A percentile compares a stretch with the other conserved stretches of the same genome.
Conservation (phyloP, 139 green algal species). For the Chlorella vulgaris region DNA sequence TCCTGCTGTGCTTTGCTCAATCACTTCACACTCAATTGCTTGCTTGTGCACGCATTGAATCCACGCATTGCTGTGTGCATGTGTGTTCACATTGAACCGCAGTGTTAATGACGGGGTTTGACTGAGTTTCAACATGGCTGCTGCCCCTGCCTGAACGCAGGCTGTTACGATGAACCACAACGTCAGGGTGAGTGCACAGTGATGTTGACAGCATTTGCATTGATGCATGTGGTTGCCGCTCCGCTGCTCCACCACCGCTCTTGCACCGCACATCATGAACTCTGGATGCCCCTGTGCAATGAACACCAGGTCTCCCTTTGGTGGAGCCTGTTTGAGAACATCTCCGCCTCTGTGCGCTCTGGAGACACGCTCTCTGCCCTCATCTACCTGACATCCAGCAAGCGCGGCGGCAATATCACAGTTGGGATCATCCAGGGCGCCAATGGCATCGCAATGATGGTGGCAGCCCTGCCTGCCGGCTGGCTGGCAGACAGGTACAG, state of each 20-base stretch:
- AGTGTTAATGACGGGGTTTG: too few relatives aligned
- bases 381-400: constrained; percentile 48
- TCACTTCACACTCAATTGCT: too few relatives aligned
- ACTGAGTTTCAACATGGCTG: too few relatives aligned
- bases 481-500: constrained; percentile 40
- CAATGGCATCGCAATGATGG: constrained; percentile 51
- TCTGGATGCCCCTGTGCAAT: too few relatives aligned
- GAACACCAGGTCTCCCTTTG: constrained; percentile 56
- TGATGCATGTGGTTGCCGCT: background rate
- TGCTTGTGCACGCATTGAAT: too few relatives aligned
- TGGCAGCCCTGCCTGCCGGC: constrained; percentile 46
- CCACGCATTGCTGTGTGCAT: too few relatives aligned
- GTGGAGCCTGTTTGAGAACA: constrained; percentile 47
- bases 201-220: background rate
- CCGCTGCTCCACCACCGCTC: too few relatives aligned
- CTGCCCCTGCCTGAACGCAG: background rate
- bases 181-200: constrained; percentile 9
- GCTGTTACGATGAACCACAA: constrained; percentile 4
- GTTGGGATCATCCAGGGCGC: constrained; percentile 53
- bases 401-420: constrained; percentile 34
- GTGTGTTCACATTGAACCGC: too few relatives aligned
- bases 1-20: too few relatives aligned
- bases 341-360: constrained; percentile 32
- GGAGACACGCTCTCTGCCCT: constrained; percentile 46
- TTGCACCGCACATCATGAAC: too few relatives aligned